A percentile compares a stretch with the other conserved stretches of the same genome.
These are phyloP conservation scores for Pyricularia grisea DNA, from an alignment of 2,329 filamentous ascomycete species.

Conservation along the genomic window DNA sequence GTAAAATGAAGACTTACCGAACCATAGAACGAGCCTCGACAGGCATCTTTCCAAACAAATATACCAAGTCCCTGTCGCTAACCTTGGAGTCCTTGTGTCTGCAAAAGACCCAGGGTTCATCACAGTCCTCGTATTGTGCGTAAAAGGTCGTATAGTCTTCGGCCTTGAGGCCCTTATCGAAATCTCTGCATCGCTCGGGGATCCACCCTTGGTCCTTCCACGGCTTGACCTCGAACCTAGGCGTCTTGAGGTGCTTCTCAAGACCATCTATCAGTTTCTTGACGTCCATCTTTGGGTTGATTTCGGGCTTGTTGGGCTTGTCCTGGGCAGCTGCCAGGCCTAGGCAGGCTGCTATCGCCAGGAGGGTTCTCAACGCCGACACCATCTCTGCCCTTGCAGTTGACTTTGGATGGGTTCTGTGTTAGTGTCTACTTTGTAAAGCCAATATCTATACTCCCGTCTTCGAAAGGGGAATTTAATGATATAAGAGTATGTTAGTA, in stretches of 20 bases:
- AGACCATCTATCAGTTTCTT: background rate
- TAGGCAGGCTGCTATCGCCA: background rate
- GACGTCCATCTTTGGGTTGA: background rate
- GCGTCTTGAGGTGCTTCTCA: background rate
- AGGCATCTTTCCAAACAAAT: slow-evolving; percentile 1
- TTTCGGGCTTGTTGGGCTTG: background rate
- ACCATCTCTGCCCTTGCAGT: background rate
- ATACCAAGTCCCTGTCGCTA: background rate
- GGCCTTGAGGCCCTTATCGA: background rate
- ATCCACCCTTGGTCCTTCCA: slow-evolving; percentile 1
- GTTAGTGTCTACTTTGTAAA: background rate
- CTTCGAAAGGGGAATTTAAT: background rate
- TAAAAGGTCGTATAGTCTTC: background rate
- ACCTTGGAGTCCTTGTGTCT: background rate
- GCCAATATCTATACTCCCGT: background rate
- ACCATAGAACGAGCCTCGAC: background rate
- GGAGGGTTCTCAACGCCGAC: background rate
- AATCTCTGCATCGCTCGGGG: background rate
- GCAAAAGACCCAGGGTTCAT: slow-evolving; percentile 2
- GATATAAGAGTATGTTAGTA: background rate
- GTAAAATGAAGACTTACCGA: background rate
- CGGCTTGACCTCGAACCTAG: background rate
- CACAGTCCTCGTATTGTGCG: slow-evolving; percentile 1
- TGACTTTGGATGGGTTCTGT: background rate
- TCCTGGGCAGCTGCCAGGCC: background rate